These are phyloP conservation scores for Cinchona pubescens DNA, from an alignment of 257 asterid species.

Conservation along the genomic window DNA sequence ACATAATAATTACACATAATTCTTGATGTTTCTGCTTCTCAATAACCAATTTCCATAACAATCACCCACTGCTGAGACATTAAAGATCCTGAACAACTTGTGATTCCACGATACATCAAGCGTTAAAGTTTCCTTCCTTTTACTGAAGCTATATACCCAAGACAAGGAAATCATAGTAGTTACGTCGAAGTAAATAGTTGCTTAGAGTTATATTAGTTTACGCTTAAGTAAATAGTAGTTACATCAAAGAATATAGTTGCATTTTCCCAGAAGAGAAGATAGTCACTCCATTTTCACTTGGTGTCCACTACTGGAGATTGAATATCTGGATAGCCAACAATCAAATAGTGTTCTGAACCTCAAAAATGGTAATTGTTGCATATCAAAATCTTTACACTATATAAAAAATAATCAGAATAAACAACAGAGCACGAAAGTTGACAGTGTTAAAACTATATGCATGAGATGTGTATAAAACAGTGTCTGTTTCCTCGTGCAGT, in stretches of 20 bases:
- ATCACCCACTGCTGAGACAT: background rate
- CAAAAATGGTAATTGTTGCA: background rate
- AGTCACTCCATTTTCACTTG: background rate
- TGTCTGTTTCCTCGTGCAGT: background rate
- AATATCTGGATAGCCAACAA: background rate
- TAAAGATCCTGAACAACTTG: background rate
- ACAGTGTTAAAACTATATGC: background rate
- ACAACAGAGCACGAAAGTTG: background rate
- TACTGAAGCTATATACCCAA: background rate
- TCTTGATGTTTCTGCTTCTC: background rate
- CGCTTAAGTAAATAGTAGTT: too few relatives aligned
- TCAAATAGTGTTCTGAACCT: background rate
- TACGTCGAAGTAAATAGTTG: background rate
- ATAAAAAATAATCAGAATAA: background rate
- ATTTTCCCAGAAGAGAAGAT: background rate
- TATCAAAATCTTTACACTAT: background rate
- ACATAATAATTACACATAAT: background rate
- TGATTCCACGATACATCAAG: background rate
- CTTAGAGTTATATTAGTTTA: background rate
- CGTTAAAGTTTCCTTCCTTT: background rate
- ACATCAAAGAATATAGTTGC: too few relatives aligned
- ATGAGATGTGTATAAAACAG: background rate
- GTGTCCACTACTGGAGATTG: background rate
- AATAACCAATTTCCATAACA: background rate
- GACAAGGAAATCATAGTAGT: background rate